Percentiles rank a stretch among this genome's conserved stretches.
Evolutionary conservation across 768 basidiomycete species (phyloP).

Genomic region (Mycena chlorophos): DNA sequence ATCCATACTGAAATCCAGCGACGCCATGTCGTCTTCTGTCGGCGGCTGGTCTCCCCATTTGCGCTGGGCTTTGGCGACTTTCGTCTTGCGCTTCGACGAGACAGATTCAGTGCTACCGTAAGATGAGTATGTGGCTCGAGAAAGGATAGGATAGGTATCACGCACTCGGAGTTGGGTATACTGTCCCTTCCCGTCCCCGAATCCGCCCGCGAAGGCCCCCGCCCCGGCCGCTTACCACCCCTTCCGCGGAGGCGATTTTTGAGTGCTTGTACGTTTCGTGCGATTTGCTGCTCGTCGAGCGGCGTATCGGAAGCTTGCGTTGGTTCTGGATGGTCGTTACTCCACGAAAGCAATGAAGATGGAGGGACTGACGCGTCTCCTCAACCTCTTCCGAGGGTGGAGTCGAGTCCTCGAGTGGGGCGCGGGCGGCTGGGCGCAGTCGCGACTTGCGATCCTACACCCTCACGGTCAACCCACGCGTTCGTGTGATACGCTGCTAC

Average conservation of each 20-base stretch:
- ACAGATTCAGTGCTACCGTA: conserved; percentile 66
- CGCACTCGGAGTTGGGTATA: conserved; percentile 71
- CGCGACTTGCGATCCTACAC: conserved; percentile 73
- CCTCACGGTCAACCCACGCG: conserved; percentile 4
- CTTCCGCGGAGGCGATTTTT: conserved; percentile 81
- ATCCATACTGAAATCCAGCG: conserved; percentile 79
- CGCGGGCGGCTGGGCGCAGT: conserved; percentile 43
- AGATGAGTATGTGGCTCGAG: conserved; percentile 1
- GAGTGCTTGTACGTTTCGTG: conserved; percentile 87
- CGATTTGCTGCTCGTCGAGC: conserved; percentile 86
- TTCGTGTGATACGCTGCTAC: background rate
- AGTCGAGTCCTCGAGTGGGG: conserved; percentile 38
- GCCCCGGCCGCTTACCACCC: conserved; percentile 58
- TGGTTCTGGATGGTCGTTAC: conserved; percentile 37
- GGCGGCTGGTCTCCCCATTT: conserved; percentile 90
- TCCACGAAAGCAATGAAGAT: background rate
- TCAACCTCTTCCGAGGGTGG: conserved; percentile 65
- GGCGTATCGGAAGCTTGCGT: conserved; percentile 50
- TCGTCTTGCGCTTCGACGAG: conserved; percentile 54
- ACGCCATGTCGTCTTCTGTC: conserved; percentile 87
- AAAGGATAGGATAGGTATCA: conserved; percentile 8
- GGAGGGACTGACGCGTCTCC: conserved; percentile 48
- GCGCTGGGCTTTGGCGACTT: conserved; percentile 66
- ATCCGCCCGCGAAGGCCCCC: conserved; percentile 47
- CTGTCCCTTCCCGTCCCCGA: conserved; percentile 60